phyloP scores from a whole-genome alignment of 371 early-diverging fungal genomes.

The Synchytrium microbalum region DNA sequence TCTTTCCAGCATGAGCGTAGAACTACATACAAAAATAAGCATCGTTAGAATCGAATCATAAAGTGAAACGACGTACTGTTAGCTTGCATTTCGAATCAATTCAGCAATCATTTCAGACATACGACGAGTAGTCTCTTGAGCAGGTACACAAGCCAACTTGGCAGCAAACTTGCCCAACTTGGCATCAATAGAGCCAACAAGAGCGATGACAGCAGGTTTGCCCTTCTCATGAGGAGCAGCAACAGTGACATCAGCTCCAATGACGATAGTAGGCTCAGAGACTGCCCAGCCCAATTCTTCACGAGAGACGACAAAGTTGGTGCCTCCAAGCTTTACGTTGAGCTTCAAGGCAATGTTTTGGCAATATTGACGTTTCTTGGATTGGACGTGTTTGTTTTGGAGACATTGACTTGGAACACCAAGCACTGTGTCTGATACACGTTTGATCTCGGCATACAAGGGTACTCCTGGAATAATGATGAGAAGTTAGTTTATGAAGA shows the following conservation, averaged over 20 bases:
- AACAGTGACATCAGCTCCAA: conserved; percentile 48
- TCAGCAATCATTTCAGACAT: conserved; percentile 40
- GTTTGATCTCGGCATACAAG: conserved; percentile 81
- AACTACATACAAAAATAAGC: neutral
- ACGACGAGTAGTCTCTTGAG: conserved; percentile 45
- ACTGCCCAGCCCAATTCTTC: conserved; percentile 25
- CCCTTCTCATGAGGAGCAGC: conserved; percentile 34
- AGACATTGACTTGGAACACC: conserved; percentile 81
- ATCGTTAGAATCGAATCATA: no score
- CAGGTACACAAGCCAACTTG: conserved; percentile 8
- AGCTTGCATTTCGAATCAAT: conserved; percentile 55
- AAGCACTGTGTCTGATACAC: conserved; percentile 69
- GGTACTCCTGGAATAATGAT: conserved; percentile 27
- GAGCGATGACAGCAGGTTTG: conserved; percentile 33
- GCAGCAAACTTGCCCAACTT: conserved; percentile 36
- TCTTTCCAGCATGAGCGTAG: conserved; percentile 10
- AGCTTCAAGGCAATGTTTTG: conserved; percentile 44
- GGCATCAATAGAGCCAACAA: conserved; percentile 28
- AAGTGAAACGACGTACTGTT: no score
- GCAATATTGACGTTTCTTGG: conserved; percentile 32
- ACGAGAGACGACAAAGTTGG: conserved; percentile 23
- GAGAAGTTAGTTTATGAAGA: neutral
- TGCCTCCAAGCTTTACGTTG: conserved; percentile 52
- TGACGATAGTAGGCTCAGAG: conserved; percentile 39
- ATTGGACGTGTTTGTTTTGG: conserved; percentile 38